These are phyloP conservation scores for Colletotrichum agaves DNA, from an alignment of 2,329 filamentous ascomycete species.

Conservation along the genomic window DNA sequence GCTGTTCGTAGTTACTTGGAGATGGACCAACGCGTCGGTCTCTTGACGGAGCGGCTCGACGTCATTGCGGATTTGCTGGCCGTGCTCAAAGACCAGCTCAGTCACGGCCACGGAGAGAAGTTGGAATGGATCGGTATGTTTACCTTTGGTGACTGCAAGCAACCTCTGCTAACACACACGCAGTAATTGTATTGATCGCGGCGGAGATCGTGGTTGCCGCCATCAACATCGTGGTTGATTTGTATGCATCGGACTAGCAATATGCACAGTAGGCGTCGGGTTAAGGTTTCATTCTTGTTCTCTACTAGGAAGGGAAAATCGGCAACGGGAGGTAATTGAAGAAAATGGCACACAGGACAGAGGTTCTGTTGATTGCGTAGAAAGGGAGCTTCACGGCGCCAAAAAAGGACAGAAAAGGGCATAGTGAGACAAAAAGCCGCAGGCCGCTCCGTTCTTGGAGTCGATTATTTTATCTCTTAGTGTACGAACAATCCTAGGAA, in stretches of 20 bases:
- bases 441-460: not conserved
- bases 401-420: not conserved
- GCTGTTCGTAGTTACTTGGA: slow-evolving; percentile 95
- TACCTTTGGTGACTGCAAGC: not conserved
- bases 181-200: slow-evolving; percentile 94
- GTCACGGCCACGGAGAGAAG: slow-evolving; percentile 90
- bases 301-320: slow-evolving; percentile 1
- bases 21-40: slow-evolving; percentile 93
- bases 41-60: slow-evolving; percentile 89
- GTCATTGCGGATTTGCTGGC: slow-evolving; percentile 94
- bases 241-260: slow-evolving; percentile 69
- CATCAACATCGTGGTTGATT: slow-evolving; percentile 94
- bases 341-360: slow-evolving; percentile 30
- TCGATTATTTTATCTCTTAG: slow-evolving; percentile 21
- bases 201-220: slow-evolving; percentile 93
- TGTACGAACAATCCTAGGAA: slow-evolving; percentile 28
- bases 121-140: slow-evolving; percentile 86
- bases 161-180: slow-evolving; percentile 33
- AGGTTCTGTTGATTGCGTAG: slow-evolving; percentile 22
- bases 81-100: slow-evolving; percentile 94
- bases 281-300: not conserved
- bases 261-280: not conserved
- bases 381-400: slow-evolving; percentile 30
- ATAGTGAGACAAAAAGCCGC: slow-evolving; percentile 2
- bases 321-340: slow-evolving; percentile 13